Base-by-base conservation (phyloP, 129 eudicot species). In the Flaveria bidentis region DNA sequence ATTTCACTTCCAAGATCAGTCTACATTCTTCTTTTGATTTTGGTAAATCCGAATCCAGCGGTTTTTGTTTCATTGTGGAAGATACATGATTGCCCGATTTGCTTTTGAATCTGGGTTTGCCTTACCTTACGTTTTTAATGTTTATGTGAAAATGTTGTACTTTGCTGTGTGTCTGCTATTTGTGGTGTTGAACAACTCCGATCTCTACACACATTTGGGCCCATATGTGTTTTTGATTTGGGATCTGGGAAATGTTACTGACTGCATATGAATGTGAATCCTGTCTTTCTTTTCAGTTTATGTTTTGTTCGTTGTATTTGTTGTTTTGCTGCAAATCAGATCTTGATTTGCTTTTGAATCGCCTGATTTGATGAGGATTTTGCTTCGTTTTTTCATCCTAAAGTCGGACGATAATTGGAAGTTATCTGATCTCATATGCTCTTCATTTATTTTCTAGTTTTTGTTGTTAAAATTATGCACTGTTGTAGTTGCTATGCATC, bases 221-320 rank as follows among this genome's bases (percentile, higher is more conserved):
- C 33, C 28, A 42, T n/a, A 56, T 69, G 6, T 77, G 69, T 65
- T 68, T 22, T 26, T 69, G 50, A 46, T 70, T 69, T 50, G 45
- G 71, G 82, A 79, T 79, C 78, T 46, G 17, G 44, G 73, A 42
- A 66, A 80, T 80, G 68, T 73, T 39, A 26, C 30, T 30, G 15
- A 25, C 42, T 78, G 82, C 18, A 30, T 30, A 4, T 30, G 36
- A 30, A 30, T 30, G 36, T 30, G 36, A 30, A 30, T 30, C 36
- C 36, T 30, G 5, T 30, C 36, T 30, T 30, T 30, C 5, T 30
- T 30, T 2, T 30, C 3, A 30, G 36, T 30, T 30, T 30, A 30
- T 30, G 36, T 30, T 17, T 60, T 61, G 49, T 63, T 72, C 9
- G 18, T 55, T 13, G 53, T 44, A 28, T 16, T 5, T 55, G 15